Evolutionary conservation across 2,329 filamentous ascomycete species (phyloP), one percentile per base, ranked within the genome.

Genomic region (Aureobasidium musti): DNA sequence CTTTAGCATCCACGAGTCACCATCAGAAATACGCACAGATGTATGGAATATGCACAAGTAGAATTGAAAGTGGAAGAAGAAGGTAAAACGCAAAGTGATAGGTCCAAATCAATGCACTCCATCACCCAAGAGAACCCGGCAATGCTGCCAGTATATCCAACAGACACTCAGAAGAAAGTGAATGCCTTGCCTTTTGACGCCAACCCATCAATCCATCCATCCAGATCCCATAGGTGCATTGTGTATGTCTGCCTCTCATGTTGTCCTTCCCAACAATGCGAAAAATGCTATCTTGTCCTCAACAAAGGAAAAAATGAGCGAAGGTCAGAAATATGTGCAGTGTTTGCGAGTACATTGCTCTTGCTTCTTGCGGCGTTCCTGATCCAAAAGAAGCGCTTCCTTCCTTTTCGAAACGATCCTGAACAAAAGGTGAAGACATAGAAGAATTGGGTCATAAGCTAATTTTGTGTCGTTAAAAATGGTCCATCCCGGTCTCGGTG

Each of bases 381-480:
- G 41, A 5, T 56, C 35, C 53, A 56, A 41, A 6, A 23, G 17
- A 26, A 11, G 35, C 2, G 11, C 10, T 35, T 21, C 17, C 11
- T 56, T 8, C 21, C 8, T 43, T 26, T 17, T 30, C 19, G n/a
- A 17, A 6, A 21, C 26, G 4, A 30, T 59, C 39, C 19, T 4
- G 14, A 33, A 59, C 5, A 59, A 33, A n/a, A 26, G 23, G 17
- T 23, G 26, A 43, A 33, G 17, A 59, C 54, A 59, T 43, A 59
- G 39, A 33, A 45, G 30, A 45, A 26, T 39, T 13, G 17, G 17
- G 37, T 59, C 54, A 17, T 59, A 19, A 59, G 23, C 19, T 43
- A 30, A 17, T 45, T 45, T 30, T 45, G 35, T 43, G 54, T 59
- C 54, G 54, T 59, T 43, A 45, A 5, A 45, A 33, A 59, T 59